Evolutionary conservation across 1,284 basidiomycete species (phyloP).

Genomic region (Prillingera fragicola): DNA sequence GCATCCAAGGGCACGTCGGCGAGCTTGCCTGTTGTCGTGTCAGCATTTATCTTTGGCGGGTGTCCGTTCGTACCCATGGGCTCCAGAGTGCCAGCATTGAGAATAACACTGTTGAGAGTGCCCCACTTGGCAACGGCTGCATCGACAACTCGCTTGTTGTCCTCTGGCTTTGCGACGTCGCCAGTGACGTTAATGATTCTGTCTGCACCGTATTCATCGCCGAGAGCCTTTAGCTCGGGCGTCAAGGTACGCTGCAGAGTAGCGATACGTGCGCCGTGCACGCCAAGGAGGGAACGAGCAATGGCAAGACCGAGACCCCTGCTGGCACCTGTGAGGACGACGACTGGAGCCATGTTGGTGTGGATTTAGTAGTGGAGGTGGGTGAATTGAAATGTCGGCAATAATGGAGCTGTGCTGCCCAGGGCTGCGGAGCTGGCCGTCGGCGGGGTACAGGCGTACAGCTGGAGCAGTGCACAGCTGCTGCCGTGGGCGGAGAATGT

Average conservation of each 20-base stretch:
- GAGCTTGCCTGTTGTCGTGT: constrained; percentile 27
- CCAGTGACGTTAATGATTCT: constrained; percentile 35
- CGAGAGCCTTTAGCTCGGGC: constrained; percentile 44
- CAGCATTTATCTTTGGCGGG: neutral
- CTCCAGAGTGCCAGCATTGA: constrained; percentile 52
- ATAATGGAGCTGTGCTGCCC: too few relatives aligned
- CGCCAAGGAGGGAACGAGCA: constrained; percentile 45
- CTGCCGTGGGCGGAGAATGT: too few relatives aligned
- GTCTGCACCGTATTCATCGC: constrained; percentile 29
- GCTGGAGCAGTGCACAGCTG: too few relatives aligned
- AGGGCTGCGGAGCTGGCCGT: too few relatives aligned
- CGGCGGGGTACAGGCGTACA: too few relatives aligned
- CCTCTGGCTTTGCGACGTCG: constrained; percentile 47
- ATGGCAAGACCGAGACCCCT: constrained; percentile 53
- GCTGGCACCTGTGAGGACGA: constrained; percentile 46
- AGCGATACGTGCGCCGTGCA: constrained; percentile 48
- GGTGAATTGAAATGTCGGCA: neutral
- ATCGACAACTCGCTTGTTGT: constrained; percentile 37
- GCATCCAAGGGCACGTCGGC: constrained; percentile 22
- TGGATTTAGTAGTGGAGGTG: neutral
- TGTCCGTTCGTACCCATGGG: constrained; percentile 38
- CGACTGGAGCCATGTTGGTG: constrained; percentile 23
- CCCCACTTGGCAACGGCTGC: constrained; percentile 49
- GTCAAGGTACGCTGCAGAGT: constrained; percentile 51
- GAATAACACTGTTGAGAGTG: constrained; percentile 49